A percentile compares a stretch with the other conserved stretches of the same genome.
phyloP scores from a whole-genome alignment of 2,329 filamentous ascomycete genomes.

The Blastomyces silverae region DNA sequence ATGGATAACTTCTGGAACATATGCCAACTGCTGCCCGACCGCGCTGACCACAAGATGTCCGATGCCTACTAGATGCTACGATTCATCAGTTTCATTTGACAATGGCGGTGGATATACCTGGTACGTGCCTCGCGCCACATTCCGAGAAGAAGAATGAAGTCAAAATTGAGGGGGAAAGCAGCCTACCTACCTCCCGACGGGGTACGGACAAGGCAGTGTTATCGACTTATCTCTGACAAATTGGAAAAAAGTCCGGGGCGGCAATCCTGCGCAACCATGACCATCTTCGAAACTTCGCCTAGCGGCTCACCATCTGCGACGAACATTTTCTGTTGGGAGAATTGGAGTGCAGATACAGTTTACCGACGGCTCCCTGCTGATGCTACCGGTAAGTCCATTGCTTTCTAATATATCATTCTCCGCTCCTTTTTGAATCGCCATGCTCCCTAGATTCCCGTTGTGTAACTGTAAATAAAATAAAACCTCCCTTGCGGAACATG shows the following conservation, averaged over 20 bases:
- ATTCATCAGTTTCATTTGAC: not conserved
- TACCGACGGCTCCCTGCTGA: constrained; percentile 1
- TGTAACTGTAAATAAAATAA: not conserved
- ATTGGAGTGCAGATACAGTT: constrained; percentile 11
- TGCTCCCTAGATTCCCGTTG: not conserved
- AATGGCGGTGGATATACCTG: constrained; percentile 1
- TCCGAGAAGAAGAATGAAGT: not conserved
- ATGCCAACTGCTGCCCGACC: constrained; percentile 10
- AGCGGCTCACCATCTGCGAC: constrained; percentile 13
- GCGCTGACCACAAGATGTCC: not conserved
- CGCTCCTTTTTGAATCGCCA: not conserved
- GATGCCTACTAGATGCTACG: constrained; percentile 7
- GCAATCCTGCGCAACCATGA: constrained; percentile 12
- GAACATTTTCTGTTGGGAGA: constrained; percentile 11
- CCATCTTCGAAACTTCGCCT: constrained; percentile 11
- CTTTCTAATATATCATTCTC: not conserved
- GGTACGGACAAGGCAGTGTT: not conserved
- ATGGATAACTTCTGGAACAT: constrained; percentile 8
- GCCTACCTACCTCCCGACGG: not conserved
- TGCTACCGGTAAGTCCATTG: not conserved
- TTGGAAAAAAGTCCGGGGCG: not conserved
- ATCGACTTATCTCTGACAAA: not conserved
- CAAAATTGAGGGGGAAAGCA: not conserved
- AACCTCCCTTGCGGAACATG: not conserved
- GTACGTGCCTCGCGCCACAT: not conserved